Evolutionary conservation across 2,329 filamentous ascomycete genomes (phyloP).

Genomic region (Xylogone sp.): DNA sequence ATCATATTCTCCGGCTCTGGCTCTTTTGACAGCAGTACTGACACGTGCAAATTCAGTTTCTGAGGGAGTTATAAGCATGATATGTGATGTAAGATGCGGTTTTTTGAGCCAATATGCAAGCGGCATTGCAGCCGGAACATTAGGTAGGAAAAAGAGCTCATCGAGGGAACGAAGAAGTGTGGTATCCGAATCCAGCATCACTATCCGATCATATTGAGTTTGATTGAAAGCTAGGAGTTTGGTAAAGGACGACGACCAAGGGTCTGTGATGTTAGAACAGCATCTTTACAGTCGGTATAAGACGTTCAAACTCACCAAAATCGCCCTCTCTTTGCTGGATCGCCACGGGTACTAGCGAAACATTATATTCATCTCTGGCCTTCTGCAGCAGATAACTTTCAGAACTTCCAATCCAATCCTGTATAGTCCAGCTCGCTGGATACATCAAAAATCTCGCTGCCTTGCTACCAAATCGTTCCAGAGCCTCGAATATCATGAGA

Average conservation of each 20-base stretch:
- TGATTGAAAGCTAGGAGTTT: slow-evolving; percentile 56
- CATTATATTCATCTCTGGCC: slow-evolving; percentile 40
- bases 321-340: slow-evolving; percentile 33
- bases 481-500: slow-evolving; percentile 45
- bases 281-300: not conserved
- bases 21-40: slow-evolving; percentile 14
- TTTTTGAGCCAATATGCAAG: slow-evolving; percentile 67
- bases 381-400: slow-evolving; percentile 34
- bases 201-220: slow-evolving; percentile 49
- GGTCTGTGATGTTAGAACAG: slow-evolving; percentile 20
- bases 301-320: slow-evolving; percentile 29
- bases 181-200: slow-evolving; percentile 60
- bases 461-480: slow-evolving; percentile 37
- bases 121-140: slow-evolving; percentile 60
- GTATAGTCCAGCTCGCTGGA: slow-evolving; percentile 25
- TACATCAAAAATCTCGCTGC: slow-evolving; percentile 45
- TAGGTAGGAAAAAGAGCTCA: slow-evolving; percentile 65
- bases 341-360: slow-evolving; percentile 38
- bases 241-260: slow-evolving; percentile 52
- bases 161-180: slow-evolving; percentile 62
- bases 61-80: slow-evolving; percentile 60
- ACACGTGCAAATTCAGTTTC: slow-evolving; percentile 39
- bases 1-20: slow-evolving; percentile 37
- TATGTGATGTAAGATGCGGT: slow-evolving; percentile 52
- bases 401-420: slow-evolving; percentile 32